Percentiles rank a stretch among this genome's conserved stretches.
These are phyloP conservation scores for Kokia cookei DNA, from an alignment of 441 rosid genomes.

Conservation along the genomic window DNA sequence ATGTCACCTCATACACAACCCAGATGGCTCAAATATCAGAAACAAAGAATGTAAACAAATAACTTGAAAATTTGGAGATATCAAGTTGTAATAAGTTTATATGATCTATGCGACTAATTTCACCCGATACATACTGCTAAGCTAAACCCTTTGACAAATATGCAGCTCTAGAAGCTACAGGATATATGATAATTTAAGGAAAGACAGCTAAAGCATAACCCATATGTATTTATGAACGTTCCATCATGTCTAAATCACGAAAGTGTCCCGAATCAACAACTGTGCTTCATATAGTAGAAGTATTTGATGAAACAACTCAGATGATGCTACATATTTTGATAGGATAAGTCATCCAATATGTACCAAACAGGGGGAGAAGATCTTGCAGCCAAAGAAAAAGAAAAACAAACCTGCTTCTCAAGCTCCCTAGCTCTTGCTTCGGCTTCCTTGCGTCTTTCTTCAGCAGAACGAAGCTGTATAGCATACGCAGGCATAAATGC, in stretches of 20 bases:
- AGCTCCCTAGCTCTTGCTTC: slow-evolving; percentile 93
- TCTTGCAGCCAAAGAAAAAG: not conserved
- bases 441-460: slow-evolving; percentile 52
- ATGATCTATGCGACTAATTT: not conserved
- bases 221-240: not conserved
- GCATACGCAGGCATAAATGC: not conserved
- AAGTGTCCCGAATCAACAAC: not conserved
- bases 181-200: not conserved
- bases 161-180: not conserved
- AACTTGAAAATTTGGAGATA: not conserved
- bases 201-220: not conserved
- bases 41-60: not conserved
- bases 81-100: not conserved
- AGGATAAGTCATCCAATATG: not conserved
- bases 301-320: not conserved
- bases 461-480: slow-evolving; percentile 23
- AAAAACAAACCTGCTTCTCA: slow-evolving; percentile 76
- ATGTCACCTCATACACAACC: not conserved
- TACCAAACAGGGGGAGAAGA: not conserved
- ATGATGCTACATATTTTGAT: not conserved
- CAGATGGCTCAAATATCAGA: not conserved
- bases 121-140: not conserved
- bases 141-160: not conserved
- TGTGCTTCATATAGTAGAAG: not conserved
- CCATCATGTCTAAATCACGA: not conserved